Percentiles rank a stretch among this genome's conserved stretches.
Evolutionary conservation across 1,139 yeast species (phyloP).

Genomic region (Nadsonia starkeyi-henricii): DNA sequence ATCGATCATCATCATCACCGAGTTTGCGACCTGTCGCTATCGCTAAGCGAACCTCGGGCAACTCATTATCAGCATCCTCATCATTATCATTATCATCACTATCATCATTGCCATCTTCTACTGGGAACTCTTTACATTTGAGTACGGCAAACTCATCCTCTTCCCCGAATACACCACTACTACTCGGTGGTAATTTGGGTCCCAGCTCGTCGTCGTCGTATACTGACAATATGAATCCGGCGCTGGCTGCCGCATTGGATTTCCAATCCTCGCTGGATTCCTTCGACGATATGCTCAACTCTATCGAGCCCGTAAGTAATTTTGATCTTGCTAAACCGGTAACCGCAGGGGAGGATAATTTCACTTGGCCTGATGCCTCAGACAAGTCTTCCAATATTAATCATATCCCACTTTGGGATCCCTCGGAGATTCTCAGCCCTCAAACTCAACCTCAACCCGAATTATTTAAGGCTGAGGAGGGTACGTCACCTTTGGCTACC

Average conservation of each 20-base stretch:
- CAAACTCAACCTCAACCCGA: no score
- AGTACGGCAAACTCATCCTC: no score
- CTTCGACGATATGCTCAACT: not conserved
- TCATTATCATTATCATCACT: not conserved
- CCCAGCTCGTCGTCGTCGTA: no score
- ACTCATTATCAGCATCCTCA: not conserved
- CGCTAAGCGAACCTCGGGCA: not conserved
- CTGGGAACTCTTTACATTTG: no score
- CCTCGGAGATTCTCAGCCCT: not conserved
- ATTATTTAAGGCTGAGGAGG: no score
- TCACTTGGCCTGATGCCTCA: not conserved
- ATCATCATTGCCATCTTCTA: not conserved
- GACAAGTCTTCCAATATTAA: not conserved
- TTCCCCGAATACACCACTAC: no score
- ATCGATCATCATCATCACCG: no score
- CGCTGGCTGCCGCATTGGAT: not conserved
- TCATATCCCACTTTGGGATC: not conserved
- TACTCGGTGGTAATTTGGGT: no score
- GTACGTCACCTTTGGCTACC: no score
- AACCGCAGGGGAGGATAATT: not conserved
- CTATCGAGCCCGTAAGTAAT: not conserved
- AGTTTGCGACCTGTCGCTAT: no score
- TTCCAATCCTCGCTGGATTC: not conserved
- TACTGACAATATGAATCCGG: not conserved
- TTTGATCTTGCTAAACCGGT: not conserved